Evolutionary conservation across 768 basidiomycete genomes (phyloP).

Genomic region (Rhizopogon vulgaris): DNA sequence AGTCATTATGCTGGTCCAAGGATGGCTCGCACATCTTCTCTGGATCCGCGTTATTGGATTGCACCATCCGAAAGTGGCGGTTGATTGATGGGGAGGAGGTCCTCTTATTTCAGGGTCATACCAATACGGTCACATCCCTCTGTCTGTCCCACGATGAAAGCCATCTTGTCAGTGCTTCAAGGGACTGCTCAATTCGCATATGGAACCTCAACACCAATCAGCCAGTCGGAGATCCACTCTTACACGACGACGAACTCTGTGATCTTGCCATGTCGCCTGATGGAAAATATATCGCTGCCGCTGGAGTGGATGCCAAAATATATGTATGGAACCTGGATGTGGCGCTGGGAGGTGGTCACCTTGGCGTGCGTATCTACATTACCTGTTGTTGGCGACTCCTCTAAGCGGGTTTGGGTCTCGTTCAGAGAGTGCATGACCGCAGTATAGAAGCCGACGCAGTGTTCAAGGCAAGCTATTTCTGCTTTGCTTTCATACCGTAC

Average conservation of each 20-base stretch:
- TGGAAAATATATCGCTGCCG: conserved; percentile 59
- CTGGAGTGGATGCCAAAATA: neutral
- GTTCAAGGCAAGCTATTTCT: neutral
- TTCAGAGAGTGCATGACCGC: neutral
- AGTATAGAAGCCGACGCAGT: neutral
- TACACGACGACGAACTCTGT: conserved; percentile 78
- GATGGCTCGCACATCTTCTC: neutral
- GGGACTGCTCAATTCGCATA: neutral
- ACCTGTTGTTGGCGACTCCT: neutral
- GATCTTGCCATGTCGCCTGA: conserved; percentile 74
- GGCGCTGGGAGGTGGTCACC: neutral
- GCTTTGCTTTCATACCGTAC: too few relatives aligned
- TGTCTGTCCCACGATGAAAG: neutral
- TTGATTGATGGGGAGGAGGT: neutral
- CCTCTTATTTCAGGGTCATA: neutral
- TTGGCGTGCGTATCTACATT: neutral
- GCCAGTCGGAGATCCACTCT: conserved; percentile 33
- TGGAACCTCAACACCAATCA: neutral
- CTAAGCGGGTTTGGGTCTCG: neutral
- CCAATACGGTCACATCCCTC: neutral
- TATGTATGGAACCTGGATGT: neutral
- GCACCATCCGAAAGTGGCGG: neutral
- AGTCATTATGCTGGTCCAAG: neutral
- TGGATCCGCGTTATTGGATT: neutral
- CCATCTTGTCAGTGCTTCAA: neutral